phyloP scores from a whole-genome alignment of 805 yeast species.

The Zygotorulaspora florentina region DNA sequence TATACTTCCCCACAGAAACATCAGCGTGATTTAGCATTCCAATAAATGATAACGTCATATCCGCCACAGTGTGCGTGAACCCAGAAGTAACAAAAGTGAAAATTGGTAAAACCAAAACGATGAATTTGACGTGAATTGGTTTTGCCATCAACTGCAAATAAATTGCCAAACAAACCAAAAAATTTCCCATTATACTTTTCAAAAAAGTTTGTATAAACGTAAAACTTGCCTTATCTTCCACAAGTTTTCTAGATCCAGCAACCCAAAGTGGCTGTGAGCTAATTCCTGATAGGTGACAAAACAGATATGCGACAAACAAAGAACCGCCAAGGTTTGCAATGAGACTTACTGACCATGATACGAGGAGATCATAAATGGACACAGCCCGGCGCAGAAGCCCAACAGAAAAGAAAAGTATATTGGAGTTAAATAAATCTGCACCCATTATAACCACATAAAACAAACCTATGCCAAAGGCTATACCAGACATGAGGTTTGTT shows the following conservation, averaged over 20 bases:
- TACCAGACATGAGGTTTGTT: constrained; percentile 53
- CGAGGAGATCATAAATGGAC: constrained; percentile 52
- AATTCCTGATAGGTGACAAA: constrained; percentile 54
- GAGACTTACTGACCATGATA: constrained; percentile 67
- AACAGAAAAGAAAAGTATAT: constrained; percentile 64
- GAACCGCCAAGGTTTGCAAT: constrained; percentile 60
- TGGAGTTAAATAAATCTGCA: constrained; percentile 71
- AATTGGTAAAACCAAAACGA: constrained; percentile 61
- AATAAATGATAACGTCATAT: constrained; percentile 64
- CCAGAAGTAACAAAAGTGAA: constrained; percentile 78
- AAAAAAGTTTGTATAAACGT: constrained; percentile 60
- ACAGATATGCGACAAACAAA: constrained; percentile 60
- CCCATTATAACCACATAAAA: constrained; percentile 74
- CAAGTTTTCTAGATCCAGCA: constrained; percentile 46
- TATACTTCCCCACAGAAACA: constrained; percentile 55
- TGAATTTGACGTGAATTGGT: constrained; percentile 70
- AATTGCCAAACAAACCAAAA: constrained; percentile 69
- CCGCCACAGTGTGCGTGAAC: constrained; percentile 78
- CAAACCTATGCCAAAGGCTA: constrained; percentile 64
- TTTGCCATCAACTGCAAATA: constrained; percentile 74
- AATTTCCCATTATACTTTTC: constrained; percentile 74
- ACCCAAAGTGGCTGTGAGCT: constrained; percentile 41
- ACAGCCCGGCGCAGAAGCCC: constrained; percentile 70
- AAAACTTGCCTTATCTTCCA: constrained; percentile 41
- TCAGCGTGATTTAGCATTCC: constrained; percentile 67